These are phyloP conservation scores for Tetrastigma voinierianum DNA, from an alignment of 164 flowering plant species.

Conservation along the genomic window DNA sequence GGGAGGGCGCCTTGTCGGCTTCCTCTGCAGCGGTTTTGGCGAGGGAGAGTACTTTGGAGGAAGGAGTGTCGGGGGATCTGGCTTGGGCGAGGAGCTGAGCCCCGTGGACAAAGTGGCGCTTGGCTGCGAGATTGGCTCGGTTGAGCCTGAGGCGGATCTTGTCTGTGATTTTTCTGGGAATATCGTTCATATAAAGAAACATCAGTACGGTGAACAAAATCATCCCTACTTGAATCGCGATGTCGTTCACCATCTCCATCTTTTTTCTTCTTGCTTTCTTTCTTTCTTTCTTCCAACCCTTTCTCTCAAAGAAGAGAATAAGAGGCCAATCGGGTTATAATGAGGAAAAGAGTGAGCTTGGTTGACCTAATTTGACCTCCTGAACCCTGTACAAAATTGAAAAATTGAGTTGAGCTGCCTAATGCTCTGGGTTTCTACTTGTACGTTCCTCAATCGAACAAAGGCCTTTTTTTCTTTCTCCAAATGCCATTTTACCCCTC, in stretches of 20 bases:
- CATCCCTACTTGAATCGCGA: constrained; percentile 38
- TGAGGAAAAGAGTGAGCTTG: no score
- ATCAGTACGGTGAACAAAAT: constrained; percentile 26
- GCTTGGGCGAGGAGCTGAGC: constrained; percentile 78
- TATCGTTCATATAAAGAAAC: constrained; percentile 45
- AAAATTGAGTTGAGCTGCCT: no score
- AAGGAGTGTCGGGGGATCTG: constrained; percentile 37
- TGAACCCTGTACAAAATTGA: no score
- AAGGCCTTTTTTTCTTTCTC: no score
- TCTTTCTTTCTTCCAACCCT: neutral
- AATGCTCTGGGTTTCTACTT: no score
- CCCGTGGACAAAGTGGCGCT: constrained; percentile 84
- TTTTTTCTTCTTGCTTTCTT: no score
- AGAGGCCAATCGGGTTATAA: no score
- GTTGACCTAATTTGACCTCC: no score
- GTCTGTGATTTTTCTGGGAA: constrained; percentile 47
- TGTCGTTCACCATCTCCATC: constrained; percentile 23
- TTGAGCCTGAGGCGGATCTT: constrained; percentile 31
- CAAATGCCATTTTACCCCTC: no score
- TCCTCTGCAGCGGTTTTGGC: constrained; percentile 57
- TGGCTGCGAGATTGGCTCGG: constrained; percentile 51
- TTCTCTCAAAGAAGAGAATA: no score
- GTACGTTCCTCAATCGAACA: no score
- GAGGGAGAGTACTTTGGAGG: constrained; percentile 29
- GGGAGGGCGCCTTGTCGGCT: constrained; percentile 63